Evolutionary conservation across 352 stramenopile species (phyloP).

Genomic region (Elongisporangium undulatum): DNA sequence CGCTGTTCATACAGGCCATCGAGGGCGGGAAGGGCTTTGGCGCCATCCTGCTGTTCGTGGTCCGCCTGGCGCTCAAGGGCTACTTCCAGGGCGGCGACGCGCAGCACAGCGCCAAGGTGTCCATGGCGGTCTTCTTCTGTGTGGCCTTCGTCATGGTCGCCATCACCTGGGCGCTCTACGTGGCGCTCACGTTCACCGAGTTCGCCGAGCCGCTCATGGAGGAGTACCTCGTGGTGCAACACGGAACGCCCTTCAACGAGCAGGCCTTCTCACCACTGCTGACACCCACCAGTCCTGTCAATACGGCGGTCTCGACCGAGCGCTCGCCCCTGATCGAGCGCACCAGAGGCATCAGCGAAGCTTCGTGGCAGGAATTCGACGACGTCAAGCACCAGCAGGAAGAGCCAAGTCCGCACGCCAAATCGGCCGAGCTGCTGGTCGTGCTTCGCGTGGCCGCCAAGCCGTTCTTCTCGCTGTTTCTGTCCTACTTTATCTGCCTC

Average conservation of each 20-base stretch:
- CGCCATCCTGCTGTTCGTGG: conserved; percentile 63
- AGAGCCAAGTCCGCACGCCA: conserved; percentile 30
- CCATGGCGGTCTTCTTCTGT: conserved; percentile 66
- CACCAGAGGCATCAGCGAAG: conserved; percentile 7
- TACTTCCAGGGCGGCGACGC: conserved; percentile 19
- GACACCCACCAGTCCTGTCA: conserved; percentile 22
- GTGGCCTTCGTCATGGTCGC: conserved; percentile 49
- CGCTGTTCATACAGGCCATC: conserved; percentile 72
- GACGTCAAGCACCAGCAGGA: conserved; percentile 33
- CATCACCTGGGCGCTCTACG: conserved; percentile 53
- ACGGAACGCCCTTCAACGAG: conserved; percentile 46
- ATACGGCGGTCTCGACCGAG: not conserved
- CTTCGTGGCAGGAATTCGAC: conserved; percentile 8
- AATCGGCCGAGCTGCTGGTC: conserved; percentile 40
- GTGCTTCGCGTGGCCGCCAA: conserved; percentile 63
- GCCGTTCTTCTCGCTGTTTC: conserved; percentile 73
- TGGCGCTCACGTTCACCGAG: conserved; percentile 36
- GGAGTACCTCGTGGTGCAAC: conserved; percentile 65
- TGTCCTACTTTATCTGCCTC: conserved; percentile 73
- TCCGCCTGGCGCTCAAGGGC: conserved; percentile 59
- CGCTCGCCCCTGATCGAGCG: conserved; percentile 24
- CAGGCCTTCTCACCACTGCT: conserved; percentile 50
- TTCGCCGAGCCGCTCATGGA: conserved; percentile 63
- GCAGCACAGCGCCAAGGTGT: conserved; percentile 25
- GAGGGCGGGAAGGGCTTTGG: conserved; percentile 77